Conservation (phyloP, 306 rosid species). For the Rosa chinensis region DNA sequence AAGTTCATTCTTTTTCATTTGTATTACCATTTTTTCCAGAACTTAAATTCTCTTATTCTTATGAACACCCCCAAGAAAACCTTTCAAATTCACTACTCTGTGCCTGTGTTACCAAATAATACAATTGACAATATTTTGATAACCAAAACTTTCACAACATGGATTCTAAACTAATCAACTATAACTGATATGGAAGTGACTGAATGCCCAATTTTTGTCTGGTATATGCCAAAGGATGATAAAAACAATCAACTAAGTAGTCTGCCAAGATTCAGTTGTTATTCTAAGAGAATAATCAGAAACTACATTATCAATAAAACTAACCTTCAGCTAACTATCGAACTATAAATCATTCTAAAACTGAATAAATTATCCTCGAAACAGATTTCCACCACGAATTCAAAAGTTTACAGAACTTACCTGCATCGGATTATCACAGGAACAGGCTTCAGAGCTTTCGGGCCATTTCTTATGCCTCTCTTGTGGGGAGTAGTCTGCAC, state of each 20-base stretch:
- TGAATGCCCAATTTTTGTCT: not conserved
- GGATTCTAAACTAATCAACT: not conserved
- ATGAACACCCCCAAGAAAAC: not conserved
- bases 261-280: not conserved
- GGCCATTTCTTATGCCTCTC: slow-evolving; percentile 68
- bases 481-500: slow-evolving; percentile 45
- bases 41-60: not conserved
- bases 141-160: not conserved
- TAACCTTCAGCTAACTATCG: not conserved
- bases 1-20: not conserved
- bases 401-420: slow-evolving; percentile 34
- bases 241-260: not conserved
- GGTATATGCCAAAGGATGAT: not conserved
- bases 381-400: slow-evolving; percentile 1
- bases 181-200: not conserved
- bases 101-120: not conserved
- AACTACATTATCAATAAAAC: not conserved
- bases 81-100: not conserved
- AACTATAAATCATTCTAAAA: not conserved
- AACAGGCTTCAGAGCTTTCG: slow-evolving; percentile 76
- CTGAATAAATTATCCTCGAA: slow-evolving; percentile 6
- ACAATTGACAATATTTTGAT: not conserved
- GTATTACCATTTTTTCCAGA: not conserved
- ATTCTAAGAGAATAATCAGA: not conserved
- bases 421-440: slow-evolving; percentile 78